Evolutionary conservation across 495 filamentous ascomycete species (phyloP), one percentile per base, ranked within the genome.

Genomic region (Penicillium egyptiacum): DNA sequence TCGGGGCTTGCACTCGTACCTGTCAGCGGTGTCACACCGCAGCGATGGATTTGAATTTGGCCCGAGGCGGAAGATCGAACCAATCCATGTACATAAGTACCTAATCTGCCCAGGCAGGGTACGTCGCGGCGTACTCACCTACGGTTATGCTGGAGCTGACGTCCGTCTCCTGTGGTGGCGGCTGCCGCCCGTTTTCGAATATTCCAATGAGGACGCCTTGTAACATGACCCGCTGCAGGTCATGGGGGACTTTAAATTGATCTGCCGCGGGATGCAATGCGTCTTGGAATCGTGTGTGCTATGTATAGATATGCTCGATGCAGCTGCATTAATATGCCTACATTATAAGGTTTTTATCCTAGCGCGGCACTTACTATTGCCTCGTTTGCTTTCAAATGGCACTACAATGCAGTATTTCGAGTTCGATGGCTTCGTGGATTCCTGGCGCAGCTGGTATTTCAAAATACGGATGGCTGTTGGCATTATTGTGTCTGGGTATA

Each of bases 21-120:
- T 66, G 56, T 62, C 56, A 57, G 50, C 49, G 26, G 42, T 41
- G 61, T 69, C 61, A 67, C 61, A 67, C 66, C 53, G 52, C 59
- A 62, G 47, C 44, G 50, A 57, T 47, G 43, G 39, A 41, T 65
- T 65, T 56, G 33, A 43, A 69, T 67, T 56, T 45, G 44, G 44
- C 43, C 63, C 43, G 58, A 62, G 35, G 43, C 57, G 40, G 25
- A 54, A 64, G 60, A 50, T 62, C 55, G 49, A 58, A 60, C 52
- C 45, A 50, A 56, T 57, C 37, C 46, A 37, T 37, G 42, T 37
- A 37, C 42, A 23, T 9, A 37, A 28, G 53, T 39, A 46, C 40
- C 14, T 37, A 23, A n/a, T 26, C n/a, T 30, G 14, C 28, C 33
- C 28, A 28, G 16, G 16, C 49, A 30, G 19, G 20, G 22, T 37